Percentiles rank a stretch among this genome's conserved stretches.
Evolutionary conservation across 306 rosid species (phyloP).

Genomic region (Prunus dulcis): DNA sequence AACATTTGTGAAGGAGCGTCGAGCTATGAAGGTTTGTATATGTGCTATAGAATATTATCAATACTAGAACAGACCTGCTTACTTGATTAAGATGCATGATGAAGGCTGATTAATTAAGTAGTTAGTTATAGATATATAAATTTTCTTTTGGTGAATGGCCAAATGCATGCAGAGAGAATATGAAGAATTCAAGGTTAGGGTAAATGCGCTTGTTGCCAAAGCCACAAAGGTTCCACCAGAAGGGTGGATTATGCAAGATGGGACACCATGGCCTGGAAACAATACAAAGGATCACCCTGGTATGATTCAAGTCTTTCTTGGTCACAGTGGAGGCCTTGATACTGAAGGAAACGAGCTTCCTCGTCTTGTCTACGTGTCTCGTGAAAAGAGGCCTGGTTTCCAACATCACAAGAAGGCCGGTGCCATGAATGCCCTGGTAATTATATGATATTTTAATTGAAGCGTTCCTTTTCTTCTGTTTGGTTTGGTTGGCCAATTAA

Average conservation of each 20-base stretch:
- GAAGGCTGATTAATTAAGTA: not conserved
- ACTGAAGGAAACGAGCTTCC: constrained; percentile 90
- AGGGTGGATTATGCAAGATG: constrained; percentile 99
- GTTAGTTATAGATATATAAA: no score
- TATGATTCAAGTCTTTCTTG: constrained; percentile 95
- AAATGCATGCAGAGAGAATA: constrained; percentile 72
- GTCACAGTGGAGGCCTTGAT: constrained; percentile 90
- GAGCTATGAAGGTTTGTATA: constrained; percentile 81
- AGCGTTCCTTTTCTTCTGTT: constrained; percentile 19
- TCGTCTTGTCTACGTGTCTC: constrained; percentile 87
- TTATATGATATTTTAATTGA: not conserved
- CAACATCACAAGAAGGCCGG: constrained; percentile 97
- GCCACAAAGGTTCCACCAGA: constrained; percentile 80
- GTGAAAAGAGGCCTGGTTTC: constrained; percentile 95
- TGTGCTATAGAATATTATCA: not conserved
- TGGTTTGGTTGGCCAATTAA: not conserved
- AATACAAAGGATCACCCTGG: constrained; percentile 96
- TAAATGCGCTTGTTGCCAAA: constrained; percentile 91
- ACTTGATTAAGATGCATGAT: not conserved
- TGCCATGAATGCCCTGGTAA: constrained; percentile 94
- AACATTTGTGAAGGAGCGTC: constrained; percentile 91
- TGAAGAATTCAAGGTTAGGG: constrained; percentile 88
- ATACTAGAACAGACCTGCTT: not conserved
- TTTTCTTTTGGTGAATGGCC: constrained; percentile 13
- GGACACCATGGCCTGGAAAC: constrained; percentile 99